Evolutionary conservation across 2,329 filamentous ascomycete species (phyloP).

Genomic region (Fusarium sp.): DNA sequence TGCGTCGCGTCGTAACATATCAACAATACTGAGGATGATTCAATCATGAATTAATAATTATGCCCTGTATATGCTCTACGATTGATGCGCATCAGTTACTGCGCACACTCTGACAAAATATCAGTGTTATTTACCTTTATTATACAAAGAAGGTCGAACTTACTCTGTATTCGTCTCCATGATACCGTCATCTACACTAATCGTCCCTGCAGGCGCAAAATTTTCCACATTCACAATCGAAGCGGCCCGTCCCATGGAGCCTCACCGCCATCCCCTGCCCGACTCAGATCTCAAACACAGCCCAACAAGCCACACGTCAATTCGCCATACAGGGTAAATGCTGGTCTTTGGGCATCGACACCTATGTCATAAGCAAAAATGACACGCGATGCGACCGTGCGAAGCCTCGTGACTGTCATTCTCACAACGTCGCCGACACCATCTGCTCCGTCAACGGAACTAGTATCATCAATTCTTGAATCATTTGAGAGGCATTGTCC

Average conservation of each 20-base stretch:
- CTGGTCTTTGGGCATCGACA: constrained; percentile 4
- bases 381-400: constrained; percentile 13
- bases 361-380: constrained; percentile 14
- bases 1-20: neutral
- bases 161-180: neutral
- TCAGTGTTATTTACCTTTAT: neutral
- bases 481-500: constrained; percentile 62
- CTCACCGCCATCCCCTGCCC: constrained; percentile 20
- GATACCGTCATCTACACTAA: neutral
- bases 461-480: constrained; percentile 61
- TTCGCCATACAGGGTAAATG: constrained; percentile 29
- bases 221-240: constrained; percentile 18
- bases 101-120: neutral
- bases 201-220: constrained; percentile 11
- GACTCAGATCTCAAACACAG: constrained; percentile 6
- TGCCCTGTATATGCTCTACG: neutral
- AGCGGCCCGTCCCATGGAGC: constrained; percentile 28
- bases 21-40: neutral
- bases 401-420: constrained; percentile 53
- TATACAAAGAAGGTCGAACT: neutral
- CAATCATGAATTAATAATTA: neutral
- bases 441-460: constrained; percentile 65
- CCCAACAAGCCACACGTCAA: constrained; percentile 1
- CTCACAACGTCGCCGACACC: constrained; percentile 69
- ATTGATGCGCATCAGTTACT: neutral